Evolutionary conservation across 2,329 filamentous ascomycete species (phyloP).

Genomic region (Pyricularia grisea): DNA sequence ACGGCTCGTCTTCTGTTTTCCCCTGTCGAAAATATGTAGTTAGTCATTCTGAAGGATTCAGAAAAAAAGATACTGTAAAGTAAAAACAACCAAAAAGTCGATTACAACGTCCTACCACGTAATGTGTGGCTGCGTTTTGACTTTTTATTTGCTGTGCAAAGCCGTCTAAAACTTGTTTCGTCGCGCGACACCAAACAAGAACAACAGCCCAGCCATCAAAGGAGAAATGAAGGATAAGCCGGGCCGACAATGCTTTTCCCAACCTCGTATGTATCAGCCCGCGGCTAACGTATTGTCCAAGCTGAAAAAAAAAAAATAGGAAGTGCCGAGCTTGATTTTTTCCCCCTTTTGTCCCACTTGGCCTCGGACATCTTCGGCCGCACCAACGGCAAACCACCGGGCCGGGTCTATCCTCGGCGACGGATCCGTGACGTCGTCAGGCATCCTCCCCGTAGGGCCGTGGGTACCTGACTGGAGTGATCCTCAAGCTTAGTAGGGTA

Average conservation of each 20-base stretch:
- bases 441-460: neutral
- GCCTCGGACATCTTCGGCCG: neutral
- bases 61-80: neutral
- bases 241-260: neutral
- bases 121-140: neutral
- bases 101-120: neutral
- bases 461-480: neutral
- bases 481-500: neutral
- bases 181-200: neutral
- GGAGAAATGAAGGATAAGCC: neutral
- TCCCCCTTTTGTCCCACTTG: neutral
- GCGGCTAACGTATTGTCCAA: neutral
- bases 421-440: neutral
- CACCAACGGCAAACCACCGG: neutral
- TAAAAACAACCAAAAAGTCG: neutral
- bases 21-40: neutral
- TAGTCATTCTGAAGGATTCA: neutral
- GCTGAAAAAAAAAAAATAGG: too few relatives aligned
- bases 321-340: neutral
- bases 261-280: neutral
- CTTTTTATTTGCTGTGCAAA: neutral
- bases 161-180: neutral
- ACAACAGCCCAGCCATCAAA: neutral
- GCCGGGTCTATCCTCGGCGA: neutral
- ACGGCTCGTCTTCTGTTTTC: neutral